phyloP scores from a whole-genome alignment of 1,284 basidiomycete genomes.

The Trametes hirsuta region DNA sequence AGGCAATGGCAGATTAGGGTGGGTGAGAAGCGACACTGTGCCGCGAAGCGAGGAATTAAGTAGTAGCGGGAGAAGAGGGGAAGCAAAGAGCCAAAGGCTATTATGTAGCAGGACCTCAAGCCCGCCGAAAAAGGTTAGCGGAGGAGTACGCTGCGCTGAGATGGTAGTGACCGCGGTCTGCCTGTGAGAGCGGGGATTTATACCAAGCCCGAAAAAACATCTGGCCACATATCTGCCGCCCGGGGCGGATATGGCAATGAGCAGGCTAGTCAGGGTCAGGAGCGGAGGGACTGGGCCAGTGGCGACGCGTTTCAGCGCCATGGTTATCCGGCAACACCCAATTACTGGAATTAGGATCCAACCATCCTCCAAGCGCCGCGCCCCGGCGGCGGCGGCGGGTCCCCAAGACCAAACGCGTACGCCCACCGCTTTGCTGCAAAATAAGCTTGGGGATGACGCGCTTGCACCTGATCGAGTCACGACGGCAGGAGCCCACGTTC shows the following conservation, averaged over 20 bases:
- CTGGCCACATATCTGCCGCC: conserved; percentile 5
- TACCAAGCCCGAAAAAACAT: conserved; percentile 3
- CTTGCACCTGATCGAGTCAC: conserved; percentile 10
- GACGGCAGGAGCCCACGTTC: not conserved
- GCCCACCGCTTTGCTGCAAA: conserved; percentile 15
- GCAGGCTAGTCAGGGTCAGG: conserved; percentile 13
- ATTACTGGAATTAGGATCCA: conserved; percentile 11
- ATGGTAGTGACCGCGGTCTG: conserved; percentile 8
- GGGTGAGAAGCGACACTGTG: conserved; percentile 1
- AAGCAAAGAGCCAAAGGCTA: conserved; percentile 11
- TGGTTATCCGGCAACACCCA: conserved; percentile 15
- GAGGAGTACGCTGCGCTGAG: conserved; percentile 4
- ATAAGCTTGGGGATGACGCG: conserved; percentile 5
- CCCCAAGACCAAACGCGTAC: conserved; percentile 13
- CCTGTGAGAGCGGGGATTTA: conserved; percentile 7
- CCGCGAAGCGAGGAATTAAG: conserved; percentile 4
- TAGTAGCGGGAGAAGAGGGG: conserved; percentile 12
- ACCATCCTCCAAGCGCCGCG: conserved; percentile 1
- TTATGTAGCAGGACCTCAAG: conserved; percentile 11
- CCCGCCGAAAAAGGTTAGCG: conserved; percentile 16
- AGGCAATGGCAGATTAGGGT: not conserved
- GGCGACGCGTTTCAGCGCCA: conserved; percentile 24
- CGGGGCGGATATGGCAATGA: conserved; percentile 13
- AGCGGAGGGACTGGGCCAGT: conserved; percentile 7
- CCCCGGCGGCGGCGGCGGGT: not conserved